Evolutionary conservation across 116 monocot species (phyloP).

Genomic region (Zostera marina): DNA sequence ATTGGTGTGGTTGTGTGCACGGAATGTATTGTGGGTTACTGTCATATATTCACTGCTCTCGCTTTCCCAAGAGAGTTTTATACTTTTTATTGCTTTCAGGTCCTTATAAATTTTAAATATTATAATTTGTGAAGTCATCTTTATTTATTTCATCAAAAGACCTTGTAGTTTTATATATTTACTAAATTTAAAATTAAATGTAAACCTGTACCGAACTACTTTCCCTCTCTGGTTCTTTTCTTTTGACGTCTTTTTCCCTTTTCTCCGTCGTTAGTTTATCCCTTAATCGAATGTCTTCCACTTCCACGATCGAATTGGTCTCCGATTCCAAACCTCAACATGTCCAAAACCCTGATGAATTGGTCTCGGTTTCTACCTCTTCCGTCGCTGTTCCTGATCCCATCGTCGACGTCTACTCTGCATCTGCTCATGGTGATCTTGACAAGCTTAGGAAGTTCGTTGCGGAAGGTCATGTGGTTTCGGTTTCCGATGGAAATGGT

Average conservation of each 20-base stretch:
- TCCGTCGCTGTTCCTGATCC: neutral
- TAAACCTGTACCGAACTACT: too few species aligned
- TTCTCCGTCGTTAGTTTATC: neutral
- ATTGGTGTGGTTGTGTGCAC: too few species aligned
- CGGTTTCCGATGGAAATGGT: conserved; percentile 65
- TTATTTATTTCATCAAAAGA: too few species aligned
- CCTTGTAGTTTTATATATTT: too few species aligned
- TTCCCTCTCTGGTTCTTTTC: neutral
- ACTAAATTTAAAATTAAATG: too few species aligned
- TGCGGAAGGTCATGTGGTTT: conserved; percentile 35
- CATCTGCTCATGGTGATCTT: conserved; percentile 78
- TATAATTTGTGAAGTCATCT: too few species aligned
- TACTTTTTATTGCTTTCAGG: too few species aligned
- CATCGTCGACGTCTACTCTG: conserved; percentile 55
- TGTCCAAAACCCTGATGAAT: neutral
- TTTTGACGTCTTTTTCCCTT: neutral
- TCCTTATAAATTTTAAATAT: too few species aligned
- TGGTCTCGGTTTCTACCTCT: neutral
- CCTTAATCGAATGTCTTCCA: conserved; percentile 2
- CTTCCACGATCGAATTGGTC: conserved; percentile 6
- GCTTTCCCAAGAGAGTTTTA: too few species aligned
- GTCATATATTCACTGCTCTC: too few species aligned
- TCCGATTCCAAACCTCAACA: conserved; percentile 2
- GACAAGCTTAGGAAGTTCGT: conserved; percentile 54
- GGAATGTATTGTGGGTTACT: too few species aligned